Percentiles rank a stretch among this genome's conserved stretches.
phyloP scores from a whole-genome alignment of 768 basidiomycete species.

The Tephrocybe sp. region DNA sequence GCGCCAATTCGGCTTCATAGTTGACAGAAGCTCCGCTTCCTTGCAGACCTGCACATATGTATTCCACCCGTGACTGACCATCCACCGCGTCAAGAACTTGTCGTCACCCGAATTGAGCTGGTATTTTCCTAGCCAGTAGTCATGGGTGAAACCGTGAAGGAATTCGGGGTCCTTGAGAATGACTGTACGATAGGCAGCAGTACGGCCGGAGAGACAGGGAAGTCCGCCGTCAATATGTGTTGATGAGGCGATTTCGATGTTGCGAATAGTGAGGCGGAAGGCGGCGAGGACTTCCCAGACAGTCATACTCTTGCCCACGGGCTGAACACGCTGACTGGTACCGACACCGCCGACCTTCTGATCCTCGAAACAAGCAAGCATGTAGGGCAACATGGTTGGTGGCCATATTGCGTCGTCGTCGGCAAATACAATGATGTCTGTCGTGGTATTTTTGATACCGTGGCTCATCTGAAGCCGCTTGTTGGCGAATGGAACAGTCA shows the following conservation, averaged over 20 bases:
- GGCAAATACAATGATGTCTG: constrained; percentile 92
- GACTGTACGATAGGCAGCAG: constrained; percentile 90
- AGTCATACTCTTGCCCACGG: constrained; percentile 75
- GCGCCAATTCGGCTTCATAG: constrained; percentile 97
- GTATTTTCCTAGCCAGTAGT: constrained; percentile 92
- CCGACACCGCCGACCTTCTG: constrained; percentile 92
- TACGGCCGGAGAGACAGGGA: constrained; percentile 89
- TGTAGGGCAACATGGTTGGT: constrained; percentile 82
- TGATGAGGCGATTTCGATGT: constrained; percentile 86
- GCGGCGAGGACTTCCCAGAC: constrained; percentile 96
- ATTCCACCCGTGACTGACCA: constrained; percentile 93
- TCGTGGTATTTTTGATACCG: constrained; percentile 86
- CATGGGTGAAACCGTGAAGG: constrained; percentile 89
- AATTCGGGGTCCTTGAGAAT: constrained; percentile 96
- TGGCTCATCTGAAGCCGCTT: constrained; percentile 93
- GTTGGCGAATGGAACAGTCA: constrained; percentile 91
- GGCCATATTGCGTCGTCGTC: constrained; percentile 98
- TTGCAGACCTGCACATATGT: constrained; percentile 90
- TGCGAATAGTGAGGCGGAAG: constrained; percentile 88
- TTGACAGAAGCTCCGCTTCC: constrained; percentile 82
- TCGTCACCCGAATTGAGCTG: constrained; percentile 93
- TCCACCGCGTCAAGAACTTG: constrained; percentile 94
- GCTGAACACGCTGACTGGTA: constrained; percentile 85
- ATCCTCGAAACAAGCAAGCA: constrained; percentile 92
- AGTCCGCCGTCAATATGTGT: constrained; percentile 93